Base-by-base conservation (phyloP, 345 rosid genomes). In the Salix arbutifolia region DNA sequence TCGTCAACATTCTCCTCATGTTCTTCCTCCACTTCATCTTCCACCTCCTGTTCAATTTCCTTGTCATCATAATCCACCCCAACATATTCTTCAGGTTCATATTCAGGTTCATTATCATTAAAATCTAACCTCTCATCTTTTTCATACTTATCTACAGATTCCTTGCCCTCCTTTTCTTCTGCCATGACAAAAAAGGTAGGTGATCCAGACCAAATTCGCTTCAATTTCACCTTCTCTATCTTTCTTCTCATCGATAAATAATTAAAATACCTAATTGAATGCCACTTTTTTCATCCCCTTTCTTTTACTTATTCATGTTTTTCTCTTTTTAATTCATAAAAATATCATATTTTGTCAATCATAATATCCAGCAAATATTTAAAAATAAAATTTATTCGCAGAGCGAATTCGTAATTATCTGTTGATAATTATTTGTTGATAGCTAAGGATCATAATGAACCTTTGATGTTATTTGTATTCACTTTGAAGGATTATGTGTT, bases 81-180 rank as follows among this genome's bases (percentile, higher is more conserved):
- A 11, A 75, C 80, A 72, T 75, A 71, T 64, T 82, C 85, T 76
- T 82, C 85, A 30, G 70, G 74, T 71, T 92, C 97, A 79, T 83
- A 91, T 71, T 88, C 92, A 67, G 90, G 82, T 50, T 92, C 97
- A 70, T 92, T 89, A 85, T 88, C 97, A 85, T 92, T 94, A 81
- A 92, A 85, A 73, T 92, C 96, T 79, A 91, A 87, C 26, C 89
- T 82, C 81, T 91, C 97, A 86, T 92, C 91, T 61, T 89, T 90
- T 74, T 85, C 92, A 82, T 85, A 89, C 67, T 90, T 92, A 40
- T 91, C 95, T 65, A 84, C 87, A 80, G 87, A 65, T 53, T 89
- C 91, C 85, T 89, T 90, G 61, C 74, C 71, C 52, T 83, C 96
- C 67, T 84, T 86, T 78, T 87, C 98, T 83, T 90, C 98, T 88